Evolutionary conservation across 805 yeast genomes (phyloP).

Genomic region (Ogataea saltuana): DNA sequence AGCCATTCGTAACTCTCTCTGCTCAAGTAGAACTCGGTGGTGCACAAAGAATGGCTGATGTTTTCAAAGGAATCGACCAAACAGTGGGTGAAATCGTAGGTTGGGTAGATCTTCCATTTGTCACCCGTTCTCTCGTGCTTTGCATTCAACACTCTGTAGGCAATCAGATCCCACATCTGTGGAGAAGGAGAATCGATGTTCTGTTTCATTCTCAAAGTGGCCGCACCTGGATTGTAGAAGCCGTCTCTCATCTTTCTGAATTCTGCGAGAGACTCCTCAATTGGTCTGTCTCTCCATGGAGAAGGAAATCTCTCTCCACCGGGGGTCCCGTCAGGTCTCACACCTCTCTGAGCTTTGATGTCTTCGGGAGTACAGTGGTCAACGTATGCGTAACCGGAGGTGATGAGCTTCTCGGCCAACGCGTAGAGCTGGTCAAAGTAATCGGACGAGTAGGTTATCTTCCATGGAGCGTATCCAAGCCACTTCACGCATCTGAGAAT

Average conservation of each 20-base stretch:
- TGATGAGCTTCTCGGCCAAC: constrained; percentile 81
- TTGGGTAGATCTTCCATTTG: constrained; percentile 97
- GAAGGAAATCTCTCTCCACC: constrained; percentile 93
- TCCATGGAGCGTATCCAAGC: constrained; percentile 95
- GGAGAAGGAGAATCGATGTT: constrained; percentile 89
- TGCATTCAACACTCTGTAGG: constrained; percentile 90
- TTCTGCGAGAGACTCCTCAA: constrained; percentile 73
- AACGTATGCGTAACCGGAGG: constrained; percentile 76
- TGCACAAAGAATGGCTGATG: constrained; percentile 93
- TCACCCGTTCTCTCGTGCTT: constrained; percentile 96
- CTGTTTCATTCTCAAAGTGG: constrained; percentile 95
- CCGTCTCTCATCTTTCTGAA: constrained; percentile 95
- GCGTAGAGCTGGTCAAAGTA: constrained; percentile 88
- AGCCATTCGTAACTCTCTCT: constrained; percentile 98
- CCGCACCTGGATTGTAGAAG: constrained; percentile 83
- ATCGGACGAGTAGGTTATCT: constrained; percentile 93
- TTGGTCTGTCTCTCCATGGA: constrained; percentile 65
- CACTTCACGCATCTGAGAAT: constrained; percentile 84
- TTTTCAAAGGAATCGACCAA: constrained; percentile 96
- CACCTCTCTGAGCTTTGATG: constrained; percentile 87
- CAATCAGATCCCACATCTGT: constrained; percentile 99
- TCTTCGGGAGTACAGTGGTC: constrained; percentile 93
- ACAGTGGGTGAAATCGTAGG: constrained; percentile 99
- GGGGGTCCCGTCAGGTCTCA: constrained; percentile 85
- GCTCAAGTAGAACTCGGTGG: constrained; percentile 89